Conservation (phyloP, 768 basidiomycete species). For the Lactarius sanguifluus region DNA sequence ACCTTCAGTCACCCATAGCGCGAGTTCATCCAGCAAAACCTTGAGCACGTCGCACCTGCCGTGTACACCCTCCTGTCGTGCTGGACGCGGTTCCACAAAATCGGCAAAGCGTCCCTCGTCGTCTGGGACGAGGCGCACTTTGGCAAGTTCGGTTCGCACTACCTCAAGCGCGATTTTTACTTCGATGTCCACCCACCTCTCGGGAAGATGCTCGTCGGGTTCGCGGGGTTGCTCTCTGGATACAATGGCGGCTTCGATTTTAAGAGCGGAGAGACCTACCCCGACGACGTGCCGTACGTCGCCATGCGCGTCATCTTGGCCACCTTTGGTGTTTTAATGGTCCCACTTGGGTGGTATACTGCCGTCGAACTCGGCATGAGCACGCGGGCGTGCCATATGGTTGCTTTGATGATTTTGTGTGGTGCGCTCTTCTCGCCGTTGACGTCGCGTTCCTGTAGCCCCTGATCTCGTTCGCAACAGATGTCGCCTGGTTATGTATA, state of each 20-base stretch:
- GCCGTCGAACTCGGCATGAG: slow-evolving; percentile 93
- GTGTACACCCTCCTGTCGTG: slow-evolving; percentile 92
- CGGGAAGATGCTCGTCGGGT: slow-evolving; percentile 98
- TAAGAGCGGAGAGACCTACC: slow-evolving; percentile 87
- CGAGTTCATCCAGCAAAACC: slow-evolving; percentile 78
- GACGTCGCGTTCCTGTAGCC: background rate
- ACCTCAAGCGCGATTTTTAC: slow-evolving; percentile 98
- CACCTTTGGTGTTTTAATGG: slow-evolving; percentile 91
- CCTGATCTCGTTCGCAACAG: slow-evolving; percentile 41
- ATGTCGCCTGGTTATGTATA: slow-evolving; percentile 95
- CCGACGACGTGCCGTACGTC: slow-evolving; percentile 82
- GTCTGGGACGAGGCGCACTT: slow-evolving; percentile 99
- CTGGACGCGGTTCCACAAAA: slow-evolving; percentile 93
- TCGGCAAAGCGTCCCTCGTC: slow-evolving; percentile 81
- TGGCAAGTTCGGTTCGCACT: slow-evolving; percentile 97
- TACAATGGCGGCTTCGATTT: slow-evolving; percentile 94
- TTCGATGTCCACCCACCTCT: slow-evolving; percentile 99
- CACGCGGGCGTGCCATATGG: slow-evolving; percentile 84
- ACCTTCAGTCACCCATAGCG: slow-evolving; percentile 45
- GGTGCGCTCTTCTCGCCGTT: slow-evolving; percentile 49
- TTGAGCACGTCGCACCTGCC: slow-evolving; percentile 73
- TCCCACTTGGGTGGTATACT: slow-evolving; percentile 96
- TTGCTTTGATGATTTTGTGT: slow-evolving; percentile 89
- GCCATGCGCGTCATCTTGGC: slow-evolving; percentile 96
- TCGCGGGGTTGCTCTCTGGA: slow-evolving; percentile 87